Conservation (phyloP, 306 rosid genomes). For the Quercus variabilis region DNA sequence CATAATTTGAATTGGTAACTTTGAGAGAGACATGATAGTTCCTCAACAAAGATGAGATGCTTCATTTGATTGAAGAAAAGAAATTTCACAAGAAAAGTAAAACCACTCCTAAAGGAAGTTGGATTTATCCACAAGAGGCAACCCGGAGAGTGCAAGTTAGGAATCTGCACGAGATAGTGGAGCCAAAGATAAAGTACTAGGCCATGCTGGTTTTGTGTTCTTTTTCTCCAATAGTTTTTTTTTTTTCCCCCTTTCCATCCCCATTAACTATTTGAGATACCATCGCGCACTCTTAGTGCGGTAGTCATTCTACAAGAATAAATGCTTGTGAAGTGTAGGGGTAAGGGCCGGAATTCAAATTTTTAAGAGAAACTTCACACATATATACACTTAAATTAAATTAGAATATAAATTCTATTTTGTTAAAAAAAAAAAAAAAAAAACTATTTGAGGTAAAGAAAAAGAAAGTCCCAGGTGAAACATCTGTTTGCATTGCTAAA, state of each 20-base stretch:
- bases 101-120: slow-evolving; percentile 19
- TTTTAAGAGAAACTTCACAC: fast-evolving
- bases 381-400: too few species aligned
- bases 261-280: slow-evolving; percentile 13
- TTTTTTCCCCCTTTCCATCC: background rate
- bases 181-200: slow-evolving; percentile 29
- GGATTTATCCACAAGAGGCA: slow-evolving; percentile 22
- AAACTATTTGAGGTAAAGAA: slow-evolving; percentile 23
- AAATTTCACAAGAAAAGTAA: slow-evolving; percentile 34
- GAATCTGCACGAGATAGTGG: slow-evolving; percentile 41
- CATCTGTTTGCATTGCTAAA: slow-evolving; percentile 4
- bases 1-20: slow-evolving; percentile 29
- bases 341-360: fast-evolving
- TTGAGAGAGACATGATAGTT: slow-evolving; percentile 57
- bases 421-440: too few species aligned
- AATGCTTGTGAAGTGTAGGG: fast-evolving
- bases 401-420: too few species aligned
- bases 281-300: fast-evolving
- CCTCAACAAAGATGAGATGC: slow-evolving; percentile 46
- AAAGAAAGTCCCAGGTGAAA: slow-evolving; percentile 22
- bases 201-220: slow-evolving; percentile 2
- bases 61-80: slow-evolving; percentile 33
- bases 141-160: slow-evolving; percentile 33
- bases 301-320: fast-evolving
- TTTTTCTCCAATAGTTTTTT: background rate